Conservation (phyloP, 2,329 filamentous ascomycete genomes). For the Endoconidiophora polonica region DNA sequence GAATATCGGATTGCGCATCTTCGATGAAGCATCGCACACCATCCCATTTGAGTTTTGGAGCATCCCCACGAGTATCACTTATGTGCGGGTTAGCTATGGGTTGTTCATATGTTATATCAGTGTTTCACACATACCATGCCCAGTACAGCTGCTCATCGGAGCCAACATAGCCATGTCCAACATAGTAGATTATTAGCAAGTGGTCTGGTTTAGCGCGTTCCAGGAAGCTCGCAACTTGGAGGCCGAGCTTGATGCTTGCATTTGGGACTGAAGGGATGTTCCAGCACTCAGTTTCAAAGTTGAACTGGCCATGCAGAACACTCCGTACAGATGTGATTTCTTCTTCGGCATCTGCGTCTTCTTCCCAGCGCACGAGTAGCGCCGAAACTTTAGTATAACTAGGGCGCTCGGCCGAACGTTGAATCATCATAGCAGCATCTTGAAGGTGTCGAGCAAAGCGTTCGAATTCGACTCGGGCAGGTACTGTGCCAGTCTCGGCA, state of each 20-base stretch:
- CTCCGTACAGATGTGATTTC: constrained; percentile 39
- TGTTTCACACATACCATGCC: constrained; percentile 37
- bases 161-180: constrained; percentile 42
- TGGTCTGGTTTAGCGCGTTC: constrained; percentile 41
- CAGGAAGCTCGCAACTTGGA: constrained; percentile 42
- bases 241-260: constrained; percentile 43
- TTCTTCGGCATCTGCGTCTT: constrained; percentile 35
- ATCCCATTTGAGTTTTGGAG: constrained; percentile 46
- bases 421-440: constrained; percentile 51
- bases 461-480: constrained; percentile 42
- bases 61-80: constrained; percentile 40
- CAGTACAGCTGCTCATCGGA: constrained; percentile 46
- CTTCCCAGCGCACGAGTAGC: constrained; percentile 45
- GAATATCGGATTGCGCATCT: constrained; percentile 44
- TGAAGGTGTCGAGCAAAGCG: constrained; percentile 50
- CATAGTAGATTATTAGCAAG: constrained; percentile 48
- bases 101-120: constrained; percentile 18
- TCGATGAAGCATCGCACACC: constrained; percentile 46
- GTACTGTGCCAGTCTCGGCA: constrained; percentile 10
- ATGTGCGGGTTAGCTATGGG: constrained; percentile 16
- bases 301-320: constrained; percentile 42
- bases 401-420: constrained; percentile 41
- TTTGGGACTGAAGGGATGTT: constrained; percentile 42
- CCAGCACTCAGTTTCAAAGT: constrained; percentile 44
- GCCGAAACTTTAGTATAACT: constrained; percentile 43